phyloP scores from a whole-genome alignment of 805 yeast genomes.

The Cyberlindnera euphorbiiphila region DNA sequence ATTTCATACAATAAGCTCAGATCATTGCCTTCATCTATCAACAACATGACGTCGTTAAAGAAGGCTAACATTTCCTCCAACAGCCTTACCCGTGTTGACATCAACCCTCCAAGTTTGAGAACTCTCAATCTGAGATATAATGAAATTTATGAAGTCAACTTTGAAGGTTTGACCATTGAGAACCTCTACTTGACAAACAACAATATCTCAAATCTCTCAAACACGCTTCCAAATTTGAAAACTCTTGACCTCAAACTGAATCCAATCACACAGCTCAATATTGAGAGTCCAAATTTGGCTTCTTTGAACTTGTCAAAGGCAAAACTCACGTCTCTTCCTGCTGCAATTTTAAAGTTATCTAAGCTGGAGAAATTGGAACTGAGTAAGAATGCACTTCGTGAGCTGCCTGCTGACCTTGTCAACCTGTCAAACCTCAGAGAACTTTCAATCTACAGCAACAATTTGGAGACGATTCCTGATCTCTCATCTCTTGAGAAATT shows the following conservation, averaged over 20 bases:
- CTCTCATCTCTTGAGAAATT: slow-evolving; percentile 59
- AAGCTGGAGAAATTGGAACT: slow-evolving; percentile 68
- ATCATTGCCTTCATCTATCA: slow-evolving; percentile 56
- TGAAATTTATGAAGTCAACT: slow-evolving; percentile 39
- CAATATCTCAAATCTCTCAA: slow-evolving; percentile 65
- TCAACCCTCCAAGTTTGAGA: slow-evolving; percentile 51
- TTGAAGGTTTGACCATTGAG: slow-evolving; percentile 53
- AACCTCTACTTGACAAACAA: slow-evolving; percentile 74
- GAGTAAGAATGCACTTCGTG: slow-evolving; percentile 78
- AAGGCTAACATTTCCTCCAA: slow-evolving; percentile 76
- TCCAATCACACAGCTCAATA: slow-evolving; percentile 71
- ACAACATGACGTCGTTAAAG: slow-evolving; percentile 55
- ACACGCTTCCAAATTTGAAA: slow-evolving; percentile 57
- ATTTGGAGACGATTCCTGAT: slow-evolving; percentile 65
- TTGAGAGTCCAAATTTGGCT: slow-evolving; percentile 55
- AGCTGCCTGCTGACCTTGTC: slow-evolving; percentile 65
- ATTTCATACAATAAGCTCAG: slow-evolving; percentile 75
- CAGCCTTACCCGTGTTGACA: slow-evolving; percentile 38
- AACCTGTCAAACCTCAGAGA: slow-evolving; percentile 53
- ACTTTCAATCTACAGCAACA: slow-evolving; percentile 71
- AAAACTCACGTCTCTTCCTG: slow-evolving; percentile 69
- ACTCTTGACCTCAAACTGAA: slow-evolving; percentile 74
- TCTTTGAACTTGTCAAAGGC: slow-evolving; percentile 78
- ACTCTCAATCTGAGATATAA: slow-evolving; percentile 79
- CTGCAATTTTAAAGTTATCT: slow-evolving; percentile 57